Percentiles rank a stretch among this genome's conserved stretches.
Conservation (phyloP, 495 filamentous ascomycete species). For the Bathelium albidoporum region DNA sequence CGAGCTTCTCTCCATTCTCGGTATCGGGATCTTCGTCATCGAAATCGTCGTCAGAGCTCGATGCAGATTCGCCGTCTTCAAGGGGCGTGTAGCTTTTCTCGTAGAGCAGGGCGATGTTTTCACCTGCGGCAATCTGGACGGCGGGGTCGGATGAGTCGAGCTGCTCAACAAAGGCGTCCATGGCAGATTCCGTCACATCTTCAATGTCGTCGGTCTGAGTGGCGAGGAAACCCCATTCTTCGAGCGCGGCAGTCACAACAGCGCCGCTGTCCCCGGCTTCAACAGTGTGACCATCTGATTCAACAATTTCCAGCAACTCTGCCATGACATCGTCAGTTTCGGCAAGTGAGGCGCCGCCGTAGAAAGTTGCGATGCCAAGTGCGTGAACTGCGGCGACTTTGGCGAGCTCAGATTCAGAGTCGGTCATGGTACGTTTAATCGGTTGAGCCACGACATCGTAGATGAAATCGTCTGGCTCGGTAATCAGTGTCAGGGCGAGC, state of each 20-base stretch:
- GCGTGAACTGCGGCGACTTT: conserved; percentile 71
- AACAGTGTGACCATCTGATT: conserved; percentile 69
- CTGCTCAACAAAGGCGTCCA: conserved; percentile 85
- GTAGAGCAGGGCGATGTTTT: conserved; percentile 82
- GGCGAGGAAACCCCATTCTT: conserved; percentile 81
- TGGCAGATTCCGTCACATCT: conserved; percentile 57
- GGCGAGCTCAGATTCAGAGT: conserved; percentile 51
- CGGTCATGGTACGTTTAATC: conserved; percentile 61
- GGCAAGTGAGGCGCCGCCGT: conserved; percentile 63
- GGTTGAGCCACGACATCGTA: conserved; percentile 53
- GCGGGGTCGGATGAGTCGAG: conserved; percentile 61
- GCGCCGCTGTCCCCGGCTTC: conserved; percentile 61
- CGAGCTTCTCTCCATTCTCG: conserved; percentile 30
- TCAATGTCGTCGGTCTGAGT: conserved; percentile 76
- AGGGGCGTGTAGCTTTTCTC: conserved; percentile 65
- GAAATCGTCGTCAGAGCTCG: conserved; percentile 30
- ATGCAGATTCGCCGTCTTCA: conserved; percentile 44
- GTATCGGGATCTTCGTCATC: conserved; percentile 21
- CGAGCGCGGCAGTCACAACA: conserved; percentile 74
- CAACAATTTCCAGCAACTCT: conserved; percentile 74
- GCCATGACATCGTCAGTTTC: conserved; percentile 69
- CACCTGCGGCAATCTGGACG: conserved; percentile 79
- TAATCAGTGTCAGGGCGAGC: conserved; percentile 65
- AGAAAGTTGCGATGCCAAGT: conserved; percentile 61
- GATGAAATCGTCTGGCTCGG: conserved; percentile 56